Conservation (phyloP, 202 grass and related monocot species). For the Eragrostis tef region DNA sequence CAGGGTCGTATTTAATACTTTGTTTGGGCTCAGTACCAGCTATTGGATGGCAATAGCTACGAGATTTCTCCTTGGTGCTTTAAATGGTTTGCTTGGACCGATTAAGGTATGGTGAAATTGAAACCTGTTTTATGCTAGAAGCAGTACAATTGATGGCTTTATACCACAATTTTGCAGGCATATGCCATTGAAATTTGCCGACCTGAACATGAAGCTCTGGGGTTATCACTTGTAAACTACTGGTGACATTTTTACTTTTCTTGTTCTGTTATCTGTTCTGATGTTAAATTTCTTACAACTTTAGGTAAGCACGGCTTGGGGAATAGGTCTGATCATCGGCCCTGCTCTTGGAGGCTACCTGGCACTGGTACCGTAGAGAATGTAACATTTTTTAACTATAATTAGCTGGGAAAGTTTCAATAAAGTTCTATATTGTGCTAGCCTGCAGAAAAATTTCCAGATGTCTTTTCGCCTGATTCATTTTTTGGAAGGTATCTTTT, state of each 20-base stretch:
- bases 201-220: constrained; percentile 74
- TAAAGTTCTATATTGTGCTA: constrained; percentile 3
- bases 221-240: constrained; percentile 64
- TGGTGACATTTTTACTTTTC: neutral
- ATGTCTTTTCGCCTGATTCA: constrained; percentile 65
- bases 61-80: constrained; percentile 67
- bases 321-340: constrained; percentile 80
- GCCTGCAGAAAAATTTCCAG: constrained; percentile 87
- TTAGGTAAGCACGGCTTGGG: constrained; percentile 73
- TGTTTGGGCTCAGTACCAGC: constrained; percentile 78
- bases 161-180: constrained; percentile 54
- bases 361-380: constrained; percentile 50
- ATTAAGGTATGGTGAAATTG: constrained; percentile 58
- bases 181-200: constrained; percentile 82
- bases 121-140: neutral
- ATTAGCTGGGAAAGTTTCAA: too few species aligned
- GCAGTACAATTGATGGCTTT: constrained; percentile 13
- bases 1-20: constrained; percentile 80
- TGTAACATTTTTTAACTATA: too few species aligned
- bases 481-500: constrained; percentile 68
- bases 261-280: neutral
- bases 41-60: constrained; percentile 89
- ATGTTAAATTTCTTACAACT: constrained; percentile 28
- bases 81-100: constrained; percentile 78
- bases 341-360: constrained; percentile 83